Evolutionary conservation across 306 rosid genomes (phyloP).

Genomic region (Myrica gale): DNA sequence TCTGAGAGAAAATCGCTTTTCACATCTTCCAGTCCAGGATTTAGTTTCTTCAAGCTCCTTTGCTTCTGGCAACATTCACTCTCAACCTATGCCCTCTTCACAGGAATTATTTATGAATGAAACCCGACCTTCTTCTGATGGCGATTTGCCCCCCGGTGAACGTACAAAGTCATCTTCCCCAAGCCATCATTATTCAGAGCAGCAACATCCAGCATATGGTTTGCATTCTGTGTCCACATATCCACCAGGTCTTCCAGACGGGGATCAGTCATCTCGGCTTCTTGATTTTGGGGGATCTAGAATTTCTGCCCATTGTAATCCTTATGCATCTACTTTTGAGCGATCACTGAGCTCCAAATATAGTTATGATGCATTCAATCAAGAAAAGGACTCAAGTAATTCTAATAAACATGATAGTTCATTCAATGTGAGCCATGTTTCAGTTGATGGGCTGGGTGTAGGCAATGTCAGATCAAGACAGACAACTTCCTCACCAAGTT

Average conservation of each 20-base stretch:
- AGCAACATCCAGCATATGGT: slow-evolving; percentile 46
- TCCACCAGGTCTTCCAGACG: slow-evolving; percentile 50
- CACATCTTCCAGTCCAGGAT: slow-evolving; percentile 43
- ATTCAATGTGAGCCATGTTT: slow-evolving; percentile 36
- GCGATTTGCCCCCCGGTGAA: slow-evolving; percentile 47
- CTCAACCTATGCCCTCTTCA: slow-evolving; percentile 49
- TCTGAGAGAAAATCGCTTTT: slow-evolving; percentile 41
- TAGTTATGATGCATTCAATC: slow-evolving; percentile 50
- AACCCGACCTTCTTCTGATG: slow-evolving; percentile 41
- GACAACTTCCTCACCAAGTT: slow-evolving; percentile 52
- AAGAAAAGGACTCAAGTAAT: slow-evolving; percentile 44
- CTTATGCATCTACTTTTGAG: slow-evolving; percentile 88
- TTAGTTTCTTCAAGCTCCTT: slow-evolving; percentile 43
- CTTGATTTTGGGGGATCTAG: slow-evolving; percentile 58
- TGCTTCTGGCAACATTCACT: slow-evolving; percentile 41
- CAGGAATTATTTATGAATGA: slow-evolving; percentile 43
- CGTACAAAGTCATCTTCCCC: slow-evolving; percentile 49
- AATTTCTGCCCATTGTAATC: slow-evolving; percentile 66
- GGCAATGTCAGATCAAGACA: slow-evolving; percentile 55
- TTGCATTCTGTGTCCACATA: slow-evolving; percentile 49
- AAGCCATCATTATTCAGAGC: slow-evolving; percentile 45
- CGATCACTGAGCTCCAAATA: slow-evolving; percentile 68
- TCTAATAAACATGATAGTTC: slow-evolving; percentile 42
- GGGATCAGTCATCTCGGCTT: slow-evolving; percentile 41
- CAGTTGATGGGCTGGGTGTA: slow-evolving; percentile 43